Evolutionary conservation across 257 asterid genomes (phyloP).

Genomic region (Vinca minor): DNA sequence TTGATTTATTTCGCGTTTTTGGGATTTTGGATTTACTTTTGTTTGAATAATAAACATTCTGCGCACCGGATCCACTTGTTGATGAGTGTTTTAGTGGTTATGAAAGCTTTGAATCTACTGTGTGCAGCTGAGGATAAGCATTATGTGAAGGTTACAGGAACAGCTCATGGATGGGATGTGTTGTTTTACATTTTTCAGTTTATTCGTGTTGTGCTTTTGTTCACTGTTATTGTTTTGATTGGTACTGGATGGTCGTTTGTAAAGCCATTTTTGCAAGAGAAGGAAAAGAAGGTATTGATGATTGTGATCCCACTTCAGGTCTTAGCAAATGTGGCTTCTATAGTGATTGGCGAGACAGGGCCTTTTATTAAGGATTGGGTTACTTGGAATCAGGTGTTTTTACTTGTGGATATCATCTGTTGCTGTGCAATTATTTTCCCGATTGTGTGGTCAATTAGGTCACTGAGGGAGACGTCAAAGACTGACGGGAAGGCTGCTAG

Average conservation of each 20-base stretch:
- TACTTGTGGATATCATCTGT: conserved; percentile 85
- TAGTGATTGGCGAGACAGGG: conserved; percentile 94
- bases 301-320: conserved; percentile 93
- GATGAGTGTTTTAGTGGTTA: conserved; percentile 65
- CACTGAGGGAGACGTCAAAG: conserved; percentile 92
- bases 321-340: conserved; percentile 77
- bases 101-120: conserved; percentile 79
- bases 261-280: conserved; percentile 88
- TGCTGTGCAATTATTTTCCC: conserved; percentile 94
- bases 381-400: conserved; percentile 85
- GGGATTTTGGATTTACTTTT: conserved; percentile 51
- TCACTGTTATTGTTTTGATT: conserved; percentile 72
- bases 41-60: conserved; percentile 45
- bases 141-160: conserved; percentile 87
- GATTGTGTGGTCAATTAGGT: conserved; percentile 90
- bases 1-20: conserved; percentile 49
- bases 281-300: conserved; percentile 95
- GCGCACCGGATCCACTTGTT: conserved; percentile 81
- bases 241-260: conserved; percentile 94
- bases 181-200: conserved; percentile 89
- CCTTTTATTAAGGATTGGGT: conserved; percentile 93
- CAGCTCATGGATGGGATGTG: conserved; percentile 98
- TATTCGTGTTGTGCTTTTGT: conserved; percentile 71
- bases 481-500: conserved; percentile 98
- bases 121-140: conserved; percentile 94